Evolutionary conservation across 208 protist species (phyloP), one percentile per base, ranked within the genome.

Genomic region (Phytomonas sp.): DNA sequence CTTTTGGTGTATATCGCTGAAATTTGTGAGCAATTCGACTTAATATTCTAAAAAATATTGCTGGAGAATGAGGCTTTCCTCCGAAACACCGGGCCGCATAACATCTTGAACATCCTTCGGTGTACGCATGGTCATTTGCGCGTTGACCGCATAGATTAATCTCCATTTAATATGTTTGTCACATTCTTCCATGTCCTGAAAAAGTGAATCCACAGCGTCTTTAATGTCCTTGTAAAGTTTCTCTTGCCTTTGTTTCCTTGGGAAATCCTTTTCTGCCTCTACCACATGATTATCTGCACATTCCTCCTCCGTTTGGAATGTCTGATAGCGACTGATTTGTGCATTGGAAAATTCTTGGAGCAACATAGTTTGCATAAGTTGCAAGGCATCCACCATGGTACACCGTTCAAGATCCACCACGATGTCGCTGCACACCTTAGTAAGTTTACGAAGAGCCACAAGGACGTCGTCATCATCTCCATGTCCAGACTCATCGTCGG

Each of bases 21-120:
- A 12, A 49, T 49, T 49, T 49, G 40, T 49, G 40, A 19, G 40
- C 12, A 49, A 49, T 12, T 49, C 19, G 40, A 49, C 40, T 49
- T 49, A 49, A 49, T 49, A 49, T 49, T 49, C 40, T 12, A 49
- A 49, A 3, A 95, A 66, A 49, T 82, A 85, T 74, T 95, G 90
- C 77, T 95, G 90, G 45, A 95, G 34, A 16, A 86, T 74, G 5
- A 95, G 49, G 4, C 75, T 85, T 60, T 93, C 89, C 69, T 95
- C 87, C 63, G 70, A 74, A 66, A 90, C 80, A 59, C 84, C 77
- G 19, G 74, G 78, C 0, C 70, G 80, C 42, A 95, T 73, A 14
- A 77, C 82, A 2, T 73, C 73, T 2, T 73, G 77, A 63, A 92
- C 42, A 67, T 93, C 90, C 30, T 75, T 76, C 37, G 84, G 72